These are phyloP conservation scores for Paxillus ammoniavirescens DNA, from an alignment of 768 basidiomycete species.

Conservation along the genomic window DNA sequence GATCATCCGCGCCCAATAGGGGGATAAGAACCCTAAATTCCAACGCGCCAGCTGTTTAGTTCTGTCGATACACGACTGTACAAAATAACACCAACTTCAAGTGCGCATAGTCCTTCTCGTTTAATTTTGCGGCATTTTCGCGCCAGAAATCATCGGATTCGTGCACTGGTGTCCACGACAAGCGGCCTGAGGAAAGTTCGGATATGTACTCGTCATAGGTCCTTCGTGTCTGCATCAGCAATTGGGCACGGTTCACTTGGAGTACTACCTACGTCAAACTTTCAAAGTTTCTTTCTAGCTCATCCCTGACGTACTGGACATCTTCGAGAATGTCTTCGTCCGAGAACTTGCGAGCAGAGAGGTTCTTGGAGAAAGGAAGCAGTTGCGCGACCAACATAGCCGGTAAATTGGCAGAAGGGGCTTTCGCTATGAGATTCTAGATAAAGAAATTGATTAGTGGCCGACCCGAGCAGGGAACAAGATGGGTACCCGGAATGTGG, in stretches of 20 bases:
- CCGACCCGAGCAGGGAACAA: not conserved
- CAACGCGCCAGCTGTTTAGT: not conserved
- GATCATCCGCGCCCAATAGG: constrained; percentile 65
- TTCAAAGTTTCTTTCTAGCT: constrained; percentile 81
- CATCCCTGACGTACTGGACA: constrained; percentile 81
- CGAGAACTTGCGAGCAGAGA: constrained; percentile 82
- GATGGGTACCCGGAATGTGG: constrained; percentile 75
- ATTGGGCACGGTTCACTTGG: not conserved
- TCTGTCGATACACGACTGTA: not conserved
- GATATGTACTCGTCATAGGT: constrained; percentile 97
- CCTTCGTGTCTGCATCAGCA: constrained; percentile 38
- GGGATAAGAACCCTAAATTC: constrained; percentile 64
- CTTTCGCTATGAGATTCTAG: constrained; percentile 87
- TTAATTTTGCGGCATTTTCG: constrained; percentile 85
- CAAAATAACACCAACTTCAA: constrained; percentile 58
- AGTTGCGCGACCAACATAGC: constrained; percentile 89
- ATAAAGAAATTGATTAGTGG: not conserved
- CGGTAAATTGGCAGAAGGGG: constrained; percentile 84
- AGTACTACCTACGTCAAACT: constrained; percentile 73
- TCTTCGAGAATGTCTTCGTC: constrained; percentile 97
- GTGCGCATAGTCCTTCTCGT: constrained; percentile 81
- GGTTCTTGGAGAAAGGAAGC: constrained; percentile 82
- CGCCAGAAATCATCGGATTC: constrained; percentile 98
- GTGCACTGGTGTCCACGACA: constrained; percentile 96
- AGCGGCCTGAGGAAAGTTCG: constrained; percentile 83